Evolutionary conservation across 73 alveolate species (phyloP).

Genomic region (Tetrahymena malaccensis): DNA sequence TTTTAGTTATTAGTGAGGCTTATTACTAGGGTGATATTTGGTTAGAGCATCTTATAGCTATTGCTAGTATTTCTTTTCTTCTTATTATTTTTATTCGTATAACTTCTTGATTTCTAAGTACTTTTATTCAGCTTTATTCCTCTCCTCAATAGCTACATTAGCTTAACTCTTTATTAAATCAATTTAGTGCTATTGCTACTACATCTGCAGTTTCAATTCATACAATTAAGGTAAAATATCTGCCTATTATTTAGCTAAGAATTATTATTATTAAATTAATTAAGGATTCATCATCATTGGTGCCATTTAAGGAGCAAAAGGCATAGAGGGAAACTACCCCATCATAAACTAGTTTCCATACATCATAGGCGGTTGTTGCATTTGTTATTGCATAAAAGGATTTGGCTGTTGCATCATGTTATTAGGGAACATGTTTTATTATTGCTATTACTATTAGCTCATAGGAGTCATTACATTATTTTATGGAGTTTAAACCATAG

Average conservation of each 20-base stretch:
- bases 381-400: not conserved
- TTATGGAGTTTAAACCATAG: not conserved
- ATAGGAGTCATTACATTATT: not conserved
- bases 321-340: not conserved
- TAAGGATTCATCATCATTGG: not conserved
- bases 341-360: not conserved
- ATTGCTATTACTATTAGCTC: not conserved
- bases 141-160: not conserved
- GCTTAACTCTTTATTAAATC: not conserved
- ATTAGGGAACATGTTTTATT: not conserved
- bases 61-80: not conserved
- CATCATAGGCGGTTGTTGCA: not conserved
- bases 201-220: not conserved
- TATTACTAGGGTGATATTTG: not conserved
- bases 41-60: not conserved
- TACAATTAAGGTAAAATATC: not conserved
- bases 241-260: not conserved
- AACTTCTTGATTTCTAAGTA: not conserved
- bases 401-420: not conserved
- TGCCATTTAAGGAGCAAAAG: not conserved
- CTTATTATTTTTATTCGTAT: not conserved
- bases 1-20: not conserved
- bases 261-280: not conserved
- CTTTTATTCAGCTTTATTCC: not conserved
- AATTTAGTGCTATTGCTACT: not conserved